phyloP scores from a whole-genome alignment of 305 asterid species.

The Fraxinus ornus region DNA sequence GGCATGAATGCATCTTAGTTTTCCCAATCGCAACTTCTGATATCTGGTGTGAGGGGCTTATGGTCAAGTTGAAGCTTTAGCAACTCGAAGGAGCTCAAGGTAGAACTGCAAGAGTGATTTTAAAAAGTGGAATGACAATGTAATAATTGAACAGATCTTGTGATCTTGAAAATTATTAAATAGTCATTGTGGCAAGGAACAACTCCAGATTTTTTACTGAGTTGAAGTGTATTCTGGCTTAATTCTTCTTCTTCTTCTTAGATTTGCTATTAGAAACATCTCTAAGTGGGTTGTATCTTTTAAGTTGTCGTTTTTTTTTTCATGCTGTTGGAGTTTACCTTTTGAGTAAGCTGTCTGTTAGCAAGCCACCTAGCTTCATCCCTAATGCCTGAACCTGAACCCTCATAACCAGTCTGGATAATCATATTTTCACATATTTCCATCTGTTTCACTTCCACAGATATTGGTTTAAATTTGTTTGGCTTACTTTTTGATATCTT shows the following conservation, averaged over 20 bases:
- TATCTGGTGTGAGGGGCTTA: not conserved
- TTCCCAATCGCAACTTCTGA: not conserved
- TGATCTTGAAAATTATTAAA: not conserved
- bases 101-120: not conserved
- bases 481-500: constrained; percentile 15
- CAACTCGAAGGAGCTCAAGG: not conserved
- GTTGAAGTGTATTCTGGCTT: not conserved
- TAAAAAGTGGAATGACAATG: not conserved
- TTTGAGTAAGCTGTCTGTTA: not conserved
- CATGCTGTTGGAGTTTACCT: not conserved
- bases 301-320: not conserved
- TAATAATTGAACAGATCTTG: not conserved
- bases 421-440: not conserved
- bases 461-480: not conserved
- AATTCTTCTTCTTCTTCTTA: not conserved
- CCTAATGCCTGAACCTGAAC: not conserved
- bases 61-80: not conserved
- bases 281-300: not conserved
- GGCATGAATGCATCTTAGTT: not conserved
- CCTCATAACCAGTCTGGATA: not conserved
- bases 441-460: not conserved
- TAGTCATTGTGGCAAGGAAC: not conserved
- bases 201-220: not conserved
- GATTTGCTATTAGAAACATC: not conserved
- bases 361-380: not conserved